A percentile compares a stretch with the other conserved stretches of the same genome.
Conservation (phyloP, 2,329 filamentous ascomycete genomes). For the Penicillium sp. region DNA sequence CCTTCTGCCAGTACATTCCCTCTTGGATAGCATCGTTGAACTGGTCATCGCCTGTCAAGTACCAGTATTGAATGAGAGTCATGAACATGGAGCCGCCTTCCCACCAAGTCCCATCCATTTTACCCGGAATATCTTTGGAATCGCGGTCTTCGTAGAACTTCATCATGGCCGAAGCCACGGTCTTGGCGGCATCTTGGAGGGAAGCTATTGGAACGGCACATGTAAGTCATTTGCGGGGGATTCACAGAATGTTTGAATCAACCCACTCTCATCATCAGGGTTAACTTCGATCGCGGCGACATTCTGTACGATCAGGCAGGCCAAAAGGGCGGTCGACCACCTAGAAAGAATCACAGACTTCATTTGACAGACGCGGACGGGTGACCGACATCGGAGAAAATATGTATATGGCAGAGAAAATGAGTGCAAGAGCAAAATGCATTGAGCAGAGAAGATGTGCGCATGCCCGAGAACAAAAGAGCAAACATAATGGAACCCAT, state of each 20-base stretch:
- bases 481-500: conserved; percentile 1
- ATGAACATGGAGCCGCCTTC: conserved; percentile 69
- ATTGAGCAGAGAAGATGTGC: background rate
- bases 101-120: conserved; percentile 73
- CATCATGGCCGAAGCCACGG: conserved; percentile 50
- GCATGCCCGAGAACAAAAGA: background rate
- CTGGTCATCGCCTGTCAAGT: conserved; percentile 61
- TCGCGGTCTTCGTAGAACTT: conserved; percentile 52
- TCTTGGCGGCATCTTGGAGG: conserved; percentile 41
- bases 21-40: conserved; percentile 60
- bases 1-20: conserved; percentile 30
- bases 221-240: conserved; percentile 1
- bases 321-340: background rate
- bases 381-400: conserved; percentile 6
- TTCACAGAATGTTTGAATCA: background rate
- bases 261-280: conserved; percentile 7
- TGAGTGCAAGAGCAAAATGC: background rate
- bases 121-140: conserved; percentile 50
- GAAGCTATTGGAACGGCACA: conserved; percentile 26
- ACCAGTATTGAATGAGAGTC: conserved; percentile 68
- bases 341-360: background rate
- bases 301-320: conserved; percentile 1
- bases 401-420: background rate
- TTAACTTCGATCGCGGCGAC: conserved; percentile 1
- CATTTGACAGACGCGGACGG: conserved; percentile 4